Evolutionary conservation across 441 rosid species (phyloP).

Genomic region (Pelargonium citronellum): DNA sequence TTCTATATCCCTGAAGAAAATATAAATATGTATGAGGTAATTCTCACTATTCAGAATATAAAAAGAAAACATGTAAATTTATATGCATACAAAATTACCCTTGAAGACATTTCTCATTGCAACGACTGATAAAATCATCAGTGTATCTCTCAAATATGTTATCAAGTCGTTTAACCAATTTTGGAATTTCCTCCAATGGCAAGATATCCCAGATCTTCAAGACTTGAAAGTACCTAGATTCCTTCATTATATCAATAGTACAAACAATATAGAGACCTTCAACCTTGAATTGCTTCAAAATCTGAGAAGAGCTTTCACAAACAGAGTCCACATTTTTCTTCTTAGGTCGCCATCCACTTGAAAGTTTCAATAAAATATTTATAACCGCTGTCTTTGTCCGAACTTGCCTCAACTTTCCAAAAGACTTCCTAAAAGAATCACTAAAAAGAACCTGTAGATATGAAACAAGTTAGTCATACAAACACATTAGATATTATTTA

Average conservation of each 20-base stretch:
- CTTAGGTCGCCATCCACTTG: slow-evolving; percentile 47
- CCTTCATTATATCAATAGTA: slow-evolving; percentile 36
- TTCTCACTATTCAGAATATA: neutral
- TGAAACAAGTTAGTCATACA: neutral
- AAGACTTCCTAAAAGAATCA: slow-evolving; percentile 38
- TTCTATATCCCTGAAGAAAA: slow-evolving; percentile 33
- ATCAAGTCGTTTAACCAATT: slow-evolving; percentile 31
- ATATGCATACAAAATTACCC: slow-evolving; percentile 32
- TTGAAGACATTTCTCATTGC: slow-evolving; percentile 37
- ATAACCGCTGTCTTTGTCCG: slow-evolving; percentile 24
- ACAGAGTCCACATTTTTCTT: slow-evolving; percentile 21
- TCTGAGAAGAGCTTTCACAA: slow-evolving; percentile 26
- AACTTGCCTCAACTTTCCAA: slow-evolving; percentile 27
- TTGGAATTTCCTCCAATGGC: slow-evolving; percentile 25
- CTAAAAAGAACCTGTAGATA: slow-evolving; percentile 35
- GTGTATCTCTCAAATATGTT: slow-evolving; percentile 26
- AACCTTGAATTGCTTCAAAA: slow-evolving; percentile 36
- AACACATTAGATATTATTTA: neutral
- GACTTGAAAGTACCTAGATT: slow-evolving; percentile 26
- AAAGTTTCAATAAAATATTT: slow-evolving; percentile 29
- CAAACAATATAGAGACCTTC: slow-evolving; percentile 26
- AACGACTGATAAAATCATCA: slow-evolving; percentile 32
- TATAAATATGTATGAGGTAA: neutral
- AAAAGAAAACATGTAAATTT: neutral
- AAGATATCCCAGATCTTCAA: slow-evolving; percentile 48